Conservation (phyloP, 2,329 filamentous ascomycete genomes). For the Neofusicoccum sp. region DNA sequence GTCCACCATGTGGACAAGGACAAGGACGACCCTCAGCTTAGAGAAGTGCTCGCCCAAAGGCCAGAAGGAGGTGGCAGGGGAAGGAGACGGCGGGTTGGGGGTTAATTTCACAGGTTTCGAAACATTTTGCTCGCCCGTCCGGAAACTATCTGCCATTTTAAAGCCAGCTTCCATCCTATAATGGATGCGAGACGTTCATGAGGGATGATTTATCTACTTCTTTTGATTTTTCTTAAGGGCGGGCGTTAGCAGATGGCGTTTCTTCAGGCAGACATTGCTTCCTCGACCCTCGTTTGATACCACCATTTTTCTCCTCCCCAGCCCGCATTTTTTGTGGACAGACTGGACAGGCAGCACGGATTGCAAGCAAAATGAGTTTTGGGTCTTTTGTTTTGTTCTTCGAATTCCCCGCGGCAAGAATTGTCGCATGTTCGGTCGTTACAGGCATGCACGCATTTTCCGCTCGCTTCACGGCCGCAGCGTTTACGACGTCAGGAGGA, state of each 20-base stretch:
- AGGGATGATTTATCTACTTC: not conserved
- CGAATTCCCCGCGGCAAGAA: not conserved
- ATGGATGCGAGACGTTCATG: not conserved
- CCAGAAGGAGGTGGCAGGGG: constrained; percentile 81
- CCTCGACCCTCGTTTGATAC: constrained; percentile 12
- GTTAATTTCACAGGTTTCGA: not conserved
- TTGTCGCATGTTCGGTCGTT: not conserved
- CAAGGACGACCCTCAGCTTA: constrained; percentile 77
- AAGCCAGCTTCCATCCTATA: not conserved
- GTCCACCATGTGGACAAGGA: constrained; percentile 89
- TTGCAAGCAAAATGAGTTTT: not conserved
- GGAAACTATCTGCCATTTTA: not conserved
- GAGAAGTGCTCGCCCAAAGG: constrained; percentile 81
- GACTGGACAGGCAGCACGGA: not conserved
- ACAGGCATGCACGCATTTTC: not conserved
- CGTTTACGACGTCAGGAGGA: constrained; percentile 4
- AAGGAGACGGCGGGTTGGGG: constrained; percentile 65
- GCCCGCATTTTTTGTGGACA: not conserved
- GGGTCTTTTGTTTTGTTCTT: not conserved
- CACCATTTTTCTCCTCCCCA: not conserved
- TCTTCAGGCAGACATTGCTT: not conserved
- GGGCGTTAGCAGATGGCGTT: constrained; percentile 12
- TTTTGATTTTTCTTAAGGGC: not conserved
- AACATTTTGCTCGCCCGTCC: not conserved
- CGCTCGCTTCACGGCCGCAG: not conserved